These are phyloP conservation scores for Kurtzmaniella quercitrusa DNA, from an alignment of 1,139 yeast species.

Conservation along the genomic window DNA sequence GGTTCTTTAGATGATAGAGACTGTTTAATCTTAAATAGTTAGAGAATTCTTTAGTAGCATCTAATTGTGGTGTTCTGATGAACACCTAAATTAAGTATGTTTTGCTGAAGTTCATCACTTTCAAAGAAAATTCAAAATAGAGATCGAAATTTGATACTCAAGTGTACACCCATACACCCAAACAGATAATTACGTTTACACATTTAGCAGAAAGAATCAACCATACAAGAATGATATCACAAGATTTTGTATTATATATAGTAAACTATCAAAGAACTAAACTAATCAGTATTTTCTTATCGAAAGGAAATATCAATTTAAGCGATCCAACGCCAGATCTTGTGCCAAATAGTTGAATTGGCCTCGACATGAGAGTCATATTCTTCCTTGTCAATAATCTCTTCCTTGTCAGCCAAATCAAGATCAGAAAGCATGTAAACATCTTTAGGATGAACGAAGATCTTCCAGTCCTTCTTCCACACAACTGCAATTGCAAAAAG, in stretches of 20 bases:
- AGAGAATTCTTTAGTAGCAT: too few relatives aligned
- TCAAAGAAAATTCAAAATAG: too few relatives aligned
- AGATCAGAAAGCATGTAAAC: background rate
- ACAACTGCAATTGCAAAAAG: constrained; percentile 6
- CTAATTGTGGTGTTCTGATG: too few relatives aligned
- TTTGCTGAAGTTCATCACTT: too few relatives aligned
- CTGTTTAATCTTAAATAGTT: too few relatives aligned
- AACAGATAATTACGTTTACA: too few relatives aligned
- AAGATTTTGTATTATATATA: background rate
- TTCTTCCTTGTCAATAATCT: background rate
- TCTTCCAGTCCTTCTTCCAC: background rate
- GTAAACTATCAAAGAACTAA: background rate
- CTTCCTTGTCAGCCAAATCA: constrained; percentile 3
- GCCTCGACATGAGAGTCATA: background rate
- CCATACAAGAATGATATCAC: too few relatives aligned
- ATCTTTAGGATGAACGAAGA: constrained; percentile 1
- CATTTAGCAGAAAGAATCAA: too few relatives aligned
- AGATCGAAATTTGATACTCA: too few relatives aligned
- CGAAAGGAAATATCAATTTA: background rate
- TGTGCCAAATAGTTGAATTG: background rate
- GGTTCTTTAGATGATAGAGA: too few relatives aligned
- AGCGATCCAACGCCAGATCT: constrained; percentile 3
- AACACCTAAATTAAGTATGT: too few relatives aligned
- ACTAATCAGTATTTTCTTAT: background rate
- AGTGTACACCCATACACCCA: too few relatives aligned